Evolutionary conservation across 73 alveolate genomes (phyloP).

Genomic region (Uronychia setigera): DNA sequence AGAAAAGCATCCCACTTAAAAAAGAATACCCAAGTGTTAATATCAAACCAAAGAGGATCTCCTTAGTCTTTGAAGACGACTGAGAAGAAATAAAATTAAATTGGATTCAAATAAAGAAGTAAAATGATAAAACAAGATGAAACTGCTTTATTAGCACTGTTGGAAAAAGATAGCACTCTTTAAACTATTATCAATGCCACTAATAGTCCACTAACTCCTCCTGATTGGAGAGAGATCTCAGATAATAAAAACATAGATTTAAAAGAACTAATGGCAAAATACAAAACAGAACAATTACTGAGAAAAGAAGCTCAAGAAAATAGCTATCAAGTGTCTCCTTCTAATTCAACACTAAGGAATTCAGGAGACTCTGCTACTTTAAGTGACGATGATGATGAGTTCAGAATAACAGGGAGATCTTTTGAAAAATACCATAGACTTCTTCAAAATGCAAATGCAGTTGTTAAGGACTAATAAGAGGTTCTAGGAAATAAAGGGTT

Average conservation of each 20-base stretch:
- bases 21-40: neutral
- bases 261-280: neutral
- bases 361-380: too few relatives aligned
- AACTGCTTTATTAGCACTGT: neutral
- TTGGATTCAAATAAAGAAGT: neutral
- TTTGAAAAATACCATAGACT: neutral
- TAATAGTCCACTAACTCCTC: neutral
- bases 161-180: neutral
- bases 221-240: neutral
- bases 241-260: neutral
- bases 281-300: neutral
- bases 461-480: neutral
- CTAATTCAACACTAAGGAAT: neutral
- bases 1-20: neutral
- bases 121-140: neutral
- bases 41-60: neutral
- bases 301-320: neutral
- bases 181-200: neutral
- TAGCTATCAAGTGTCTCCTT: neutral
- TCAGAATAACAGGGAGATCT: neutral
- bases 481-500: neutral
- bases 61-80: too few relatives aligned
- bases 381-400: neutral
- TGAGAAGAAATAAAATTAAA: neutral
- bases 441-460: neutral